A percentile compares a stretch with the other conserved stretches of the same genome.
Evolutionary conservation across 2,329 filamentous ascomycete genomes (phyloP).

Genomic region (Fusarium chuoi): DNA sequence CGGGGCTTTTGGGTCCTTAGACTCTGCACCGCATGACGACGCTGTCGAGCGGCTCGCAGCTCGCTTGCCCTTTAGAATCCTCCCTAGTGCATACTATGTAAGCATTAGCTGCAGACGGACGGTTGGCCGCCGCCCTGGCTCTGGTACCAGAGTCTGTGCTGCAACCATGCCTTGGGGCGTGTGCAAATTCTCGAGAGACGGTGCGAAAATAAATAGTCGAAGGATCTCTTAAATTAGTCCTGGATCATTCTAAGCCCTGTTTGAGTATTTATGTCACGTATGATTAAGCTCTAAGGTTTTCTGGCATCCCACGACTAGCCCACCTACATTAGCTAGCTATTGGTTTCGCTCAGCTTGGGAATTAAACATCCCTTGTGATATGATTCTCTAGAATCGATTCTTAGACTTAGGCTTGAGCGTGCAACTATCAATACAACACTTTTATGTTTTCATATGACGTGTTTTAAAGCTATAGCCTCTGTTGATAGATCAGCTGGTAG

Average conservation of each 20-base stretch:
- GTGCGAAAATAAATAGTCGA: background rate
- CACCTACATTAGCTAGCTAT: background rate
- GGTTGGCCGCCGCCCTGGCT: constrained; percentile 32
- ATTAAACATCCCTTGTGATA: background rate
- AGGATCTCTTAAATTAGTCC: background rate
- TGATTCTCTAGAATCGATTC: background rate
- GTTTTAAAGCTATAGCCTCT: background rate
- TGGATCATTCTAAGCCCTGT: background rate
- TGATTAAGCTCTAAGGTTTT: background rate
- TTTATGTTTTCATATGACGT: background rate
- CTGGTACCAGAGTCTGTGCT: background rate
- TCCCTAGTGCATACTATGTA: constrained; percentile 21
- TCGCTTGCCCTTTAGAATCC: constrained; percentile 22
- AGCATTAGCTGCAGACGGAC: constrained; percentile 30
- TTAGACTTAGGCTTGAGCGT: background rate
- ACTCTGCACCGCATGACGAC: constrained; percentile 39
- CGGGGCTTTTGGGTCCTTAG: constrained; percentile 28
- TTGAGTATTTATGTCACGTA: background rate
- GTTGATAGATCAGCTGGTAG: background rate
- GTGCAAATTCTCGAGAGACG: background rate
- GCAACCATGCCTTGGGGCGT: background rate
- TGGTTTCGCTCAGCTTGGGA: constrained; percentile 8
- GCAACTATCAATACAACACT: background rate
- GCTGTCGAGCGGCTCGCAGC: constrained; percentile 30
- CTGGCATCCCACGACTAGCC: background rate